Base-by-base conservation (phyloP, 371 early-diverging fungal genomes). In the Actinomortierella ambigua region DNA sequence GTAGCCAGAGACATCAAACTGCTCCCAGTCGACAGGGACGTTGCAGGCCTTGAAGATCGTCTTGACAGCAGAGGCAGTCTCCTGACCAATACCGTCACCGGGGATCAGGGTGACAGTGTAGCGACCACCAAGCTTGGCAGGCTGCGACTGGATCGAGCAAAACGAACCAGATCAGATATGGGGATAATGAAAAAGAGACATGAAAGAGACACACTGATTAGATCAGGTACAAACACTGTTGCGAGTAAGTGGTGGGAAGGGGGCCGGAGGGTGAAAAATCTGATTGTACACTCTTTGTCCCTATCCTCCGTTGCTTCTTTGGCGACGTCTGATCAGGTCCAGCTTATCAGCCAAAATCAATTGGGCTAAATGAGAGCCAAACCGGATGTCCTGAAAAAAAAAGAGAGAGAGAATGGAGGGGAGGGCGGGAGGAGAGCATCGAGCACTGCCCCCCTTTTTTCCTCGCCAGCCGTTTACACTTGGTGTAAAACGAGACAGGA, bases 51-150 rank as follows among this genome's bases (percentile, higher is more conserved):
- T 85, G 82, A 98, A 98, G 59, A 98, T 87, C 39, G 92, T 84
- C 85, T 96, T 96, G 55, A 98, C 95, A 18, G 97, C 85, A 14
- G 81, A 77, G 44, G 95, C 87, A 59, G 94, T 87, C 78, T 98
- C 98, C 78, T 88, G 87, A 65, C 98, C 98, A 61, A 97, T 90
- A 79, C 98, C 98, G 80, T 98, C 98, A 75, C 98, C 98, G 56
- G 98, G 98, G 69, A 98, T 95, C 53, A 98, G 82, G 15, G 98
- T 98, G 41, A 96, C 95, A 53, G 93, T 97, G 85, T 94, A 90
- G 47, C 85, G 88, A 52, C 97, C 98, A 50, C 93, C 94, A 80
- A 93, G 91, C 80, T 87, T 87, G 65, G 82, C 85, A 50, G 17
- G 46, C 34, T 63, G 73, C 40, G 59, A 47, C 73, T 71, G 47